Evolutionary conservation across 2,329 filamentous ascomycete species (phyloP), one percentile per base, ranked within the genome.

Genomic region (Calonectria honghensis): DNA sequence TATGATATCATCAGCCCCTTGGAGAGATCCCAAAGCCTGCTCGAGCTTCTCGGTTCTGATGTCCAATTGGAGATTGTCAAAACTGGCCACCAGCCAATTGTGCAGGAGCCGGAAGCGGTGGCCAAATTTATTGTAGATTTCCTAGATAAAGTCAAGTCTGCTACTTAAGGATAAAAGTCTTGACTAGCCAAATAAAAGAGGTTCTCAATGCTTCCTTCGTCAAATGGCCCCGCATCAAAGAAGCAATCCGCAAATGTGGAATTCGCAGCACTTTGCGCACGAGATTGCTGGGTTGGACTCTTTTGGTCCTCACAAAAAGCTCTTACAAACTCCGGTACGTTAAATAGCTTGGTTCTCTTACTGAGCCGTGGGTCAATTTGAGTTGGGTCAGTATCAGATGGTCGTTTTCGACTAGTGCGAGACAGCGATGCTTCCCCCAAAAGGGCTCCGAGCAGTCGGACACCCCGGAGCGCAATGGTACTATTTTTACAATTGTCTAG

Each of bases 191-290:
- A 20, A 18, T 61, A 61, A 4, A 61, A 61, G 2, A 61, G 57
- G 14, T 61, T 61, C 6, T 61, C 57, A 16, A 61, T 61, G 14
- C 57, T 61, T 61, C 57, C 57, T 20, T 61, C 57, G 6, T 61
- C 57, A 41, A 61, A 61, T 39, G 57, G 57, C 7, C 57, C 57
- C 3, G 35, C 16, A 24, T 61, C 57, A 11, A 61, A 61, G 27
- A 61, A 61, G 57, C 57, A 61, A 7, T 61, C 57, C 4, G 54
- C n/a, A 37, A 59, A 59, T n/a, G 20, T 5, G 11, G 57, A 14
- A 24, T 61, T 61, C 14, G n/a, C 24, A 6, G 35, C 11, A 35
- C 37, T 61, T 18, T 61, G 57, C 14, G 35, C n/a, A 4, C 27
- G 35, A 24, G 35, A 61, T 10, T 61, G 57, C 35, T 61, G 57